Evolutionary conservation across 2,329 filamentous ascomycete species (phyloP).

Genomic region (Colletotrichum orchidophilum): DNA sequence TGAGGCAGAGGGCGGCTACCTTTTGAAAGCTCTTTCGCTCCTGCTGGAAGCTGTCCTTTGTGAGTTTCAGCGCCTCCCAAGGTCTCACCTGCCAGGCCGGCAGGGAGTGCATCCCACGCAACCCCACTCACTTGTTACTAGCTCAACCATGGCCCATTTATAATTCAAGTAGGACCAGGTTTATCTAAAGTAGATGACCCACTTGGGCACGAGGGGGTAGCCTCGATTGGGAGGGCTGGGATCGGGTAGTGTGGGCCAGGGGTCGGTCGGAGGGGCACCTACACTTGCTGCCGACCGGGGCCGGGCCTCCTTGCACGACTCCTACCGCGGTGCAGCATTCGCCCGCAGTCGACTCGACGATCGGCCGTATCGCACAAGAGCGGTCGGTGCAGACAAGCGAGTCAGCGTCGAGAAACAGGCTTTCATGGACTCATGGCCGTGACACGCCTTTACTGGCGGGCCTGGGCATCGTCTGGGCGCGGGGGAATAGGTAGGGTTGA

Average conservation of each 20-base stretch:
- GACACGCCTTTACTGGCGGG: neutral
- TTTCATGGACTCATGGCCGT: neutral
- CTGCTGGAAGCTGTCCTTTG: neutral
- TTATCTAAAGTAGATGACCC: neutral
- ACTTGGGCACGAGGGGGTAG: constrained; percentile 22
- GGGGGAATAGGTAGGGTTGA: constrained; percentile 7
- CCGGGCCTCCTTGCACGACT: neutral
- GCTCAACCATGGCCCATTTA: neutral
- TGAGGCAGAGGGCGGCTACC: neutral
- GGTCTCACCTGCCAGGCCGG: neutral
- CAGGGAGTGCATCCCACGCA: neutral
- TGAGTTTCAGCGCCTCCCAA: neutral
- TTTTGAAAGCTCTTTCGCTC: neutral
- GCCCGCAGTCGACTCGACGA: neutral
- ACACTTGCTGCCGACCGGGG: neutral
- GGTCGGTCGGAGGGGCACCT: constrained; percentile 3
- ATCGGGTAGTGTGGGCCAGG: neutral
- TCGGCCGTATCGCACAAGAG: neutral
- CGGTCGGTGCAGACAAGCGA: constrained; percentile 11
- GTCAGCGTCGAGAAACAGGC: constrained; percentile 14
- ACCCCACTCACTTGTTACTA: neutral
- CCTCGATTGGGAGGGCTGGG: constrained; percentile 13
- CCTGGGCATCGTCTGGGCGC: constrained; percentile 21
- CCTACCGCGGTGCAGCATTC: neutral
- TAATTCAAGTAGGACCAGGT: no score